Evolutionary conservation across 495 filamentous ascomycete species (phyloP).

Genomic region (Delitschia confertaspora): DNA sequence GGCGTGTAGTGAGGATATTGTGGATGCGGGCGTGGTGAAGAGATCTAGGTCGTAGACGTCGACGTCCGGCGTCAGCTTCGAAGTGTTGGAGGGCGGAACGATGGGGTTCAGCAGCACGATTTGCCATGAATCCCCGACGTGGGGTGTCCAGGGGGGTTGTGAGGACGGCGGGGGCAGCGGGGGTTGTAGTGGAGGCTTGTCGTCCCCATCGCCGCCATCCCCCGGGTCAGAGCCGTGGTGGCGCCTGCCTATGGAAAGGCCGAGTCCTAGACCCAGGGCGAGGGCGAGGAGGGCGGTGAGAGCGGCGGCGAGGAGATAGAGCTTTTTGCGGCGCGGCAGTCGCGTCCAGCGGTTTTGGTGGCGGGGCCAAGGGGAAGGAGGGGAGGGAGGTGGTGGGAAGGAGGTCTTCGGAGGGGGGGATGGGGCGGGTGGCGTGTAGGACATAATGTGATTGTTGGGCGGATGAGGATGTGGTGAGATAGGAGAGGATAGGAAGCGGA

Average conservation of each 20-base stretch:
- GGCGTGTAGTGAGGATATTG: constrained; percentile 42
- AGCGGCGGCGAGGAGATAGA: constrained; percentile 13
- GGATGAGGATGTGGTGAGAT: no score
- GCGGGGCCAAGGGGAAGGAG: no score
- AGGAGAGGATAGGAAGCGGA: no score
- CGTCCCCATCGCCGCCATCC: constrained; percentile 8
- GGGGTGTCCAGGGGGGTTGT: constrained; percentile 42
- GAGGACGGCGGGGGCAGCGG: constrained; percentile 26
- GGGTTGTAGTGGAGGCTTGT: constrained; percentile 1
- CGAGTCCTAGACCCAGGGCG: constrained; percentile 46
- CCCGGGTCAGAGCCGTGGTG: constrained; percentile 21
- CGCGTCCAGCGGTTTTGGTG: constrained; percentile 2
- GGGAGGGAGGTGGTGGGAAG: background rate
- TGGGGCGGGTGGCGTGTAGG: background rate
- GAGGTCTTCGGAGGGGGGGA: background rate
- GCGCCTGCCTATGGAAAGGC: constrained; percentile 40
- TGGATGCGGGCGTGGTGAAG: constrained; percentile 42
- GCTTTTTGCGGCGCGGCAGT: constrained; percentile 16
- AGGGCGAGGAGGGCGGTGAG: constrained; percentile 40
- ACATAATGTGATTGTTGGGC: no score
- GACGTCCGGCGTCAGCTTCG: constrained; percentile 35
- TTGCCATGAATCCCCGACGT: constrained; percentile 44
- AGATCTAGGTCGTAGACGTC: constrained; percentile 56
- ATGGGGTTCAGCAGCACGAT: constrained; percentile 37
- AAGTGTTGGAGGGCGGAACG: constrained; percentile 38